Conservation (phyloP, 108 stramenopile species). For the Skeletonema potamos region DNA sequence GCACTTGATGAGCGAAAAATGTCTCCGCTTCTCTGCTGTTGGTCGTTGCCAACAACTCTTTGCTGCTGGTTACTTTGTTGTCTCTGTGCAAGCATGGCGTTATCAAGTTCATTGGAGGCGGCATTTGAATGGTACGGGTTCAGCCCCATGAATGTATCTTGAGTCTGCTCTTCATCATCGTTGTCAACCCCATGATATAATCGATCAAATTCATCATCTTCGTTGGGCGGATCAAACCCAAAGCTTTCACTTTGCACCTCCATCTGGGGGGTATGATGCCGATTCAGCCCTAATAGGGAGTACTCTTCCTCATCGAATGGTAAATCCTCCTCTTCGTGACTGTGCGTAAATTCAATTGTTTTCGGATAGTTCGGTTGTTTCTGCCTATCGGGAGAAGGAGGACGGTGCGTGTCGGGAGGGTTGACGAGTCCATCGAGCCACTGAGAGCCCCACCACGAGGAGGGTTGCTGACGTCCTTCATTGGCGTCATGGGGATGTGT, state of each 20-base stretch:
- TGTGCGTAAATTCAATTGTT: slow-evolving; percentile 7
- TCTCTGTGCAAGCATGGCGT: not conserved
- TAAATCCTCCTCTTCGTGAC: not conserved
- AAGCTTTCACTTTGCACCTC: slow-evolving; percentile 8
- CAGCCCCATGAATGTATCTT: slow-evolving; percentile 10
- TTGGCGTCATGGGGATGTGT: slow-evolving; percentile 17
- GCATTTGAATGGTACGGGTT: slow-evolving; percentile 15
- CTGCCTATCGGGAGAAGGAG: not conserved
- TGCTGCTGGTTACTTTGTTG: not conserved
- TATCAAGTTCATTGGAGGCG: not conserved
- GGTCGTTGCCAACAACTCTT: not conserved
- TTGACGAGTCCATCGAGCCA: not conserved
- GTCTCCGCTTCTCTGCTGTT: not conserved
- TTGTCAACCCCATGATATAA: not conserved
- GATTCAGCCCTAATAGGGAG: not conserved
- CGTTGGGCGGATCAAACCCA: slow-evolving; percentile 6
- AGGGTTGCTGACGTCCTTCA: not conserved
- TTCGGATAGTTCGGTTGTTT: slow-evolving; percentile 6
- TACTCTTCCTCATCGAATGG: slow-evolving; percentile 11
- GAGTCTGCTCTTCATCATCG: slow-evolving; percentile 15
- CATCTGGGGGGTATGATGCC: not conserved
- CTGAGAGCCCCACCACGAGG: slow-evolving; percentile 10
- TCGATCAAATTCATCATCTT: not conserved
- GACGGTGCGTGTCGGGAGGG: not conserved
- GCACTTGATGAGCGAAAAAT: slow-evolving; percentile 1